Evolutionary conservation across 2,329 filamentous ascomycete genomes (phyloP), one percentile per base, ranked within the genome.

Genomic region (Mycosphaerelloides madeirae): DNA sequence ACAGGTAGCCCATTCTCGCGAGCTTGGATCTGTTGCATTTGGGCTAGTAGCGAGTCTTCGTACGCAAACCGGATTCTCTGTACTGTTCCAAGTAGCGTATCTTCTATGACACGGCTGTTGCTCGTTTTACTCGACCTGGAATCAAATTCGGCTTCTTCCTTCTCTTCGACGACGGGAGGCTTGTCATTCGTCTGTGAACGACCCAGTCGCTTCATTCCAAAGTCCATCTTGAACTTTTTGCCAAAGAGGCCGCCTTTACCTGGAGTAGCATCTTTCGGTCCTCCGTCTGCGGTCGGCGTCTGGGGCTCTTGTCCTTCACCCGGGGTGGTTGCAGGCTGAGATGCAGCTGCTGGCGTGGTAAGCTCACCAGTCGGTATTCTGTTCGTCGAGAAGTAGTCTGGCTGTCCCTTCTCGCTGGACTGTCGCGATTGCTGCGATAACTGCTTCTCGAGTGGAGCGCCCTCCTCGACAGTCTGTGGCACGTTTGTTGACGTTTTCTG

Each of bases 221-320:
- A 63, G 49, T 75, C 78, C 79, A 87, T 84, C 37, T 85, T 81
- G 65, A 95, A 90, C 58, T 87, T 87, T 69, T 90, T 93, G 33
- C 85, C 81, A 63, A 95, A 94, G 5, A 87, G 72, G 39, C 68
- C 68, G 49, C 78, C 77, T 37, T 62, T 63, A 11, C 58, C 59
- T 3, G 61, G 55, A 3, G 61, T 63, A n/a, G 29, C 50, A 16
- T 64, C 61, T 52, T 86, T 85, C 11, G 73, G 43, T 74, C 80
- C 78, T 47, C 59, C 81, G 70, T 65, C 84, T 5, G 61, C 42
- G 60, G 66, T 62, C 8, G 60, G 57, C 1, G 61, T 60, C 7
- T 68, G 28, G 67, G 70, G 41, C 65, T 63, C 59, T 20, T 55
- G 53, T 12, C 33, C 40, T 16, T 55, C 57, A n/a, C 53, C 51